These are phyloP conservation scores for Nakazawaea wickerhamii DNA, from an alignment of 805 yeast genomes.

Conservation along the genomic window DNA sequence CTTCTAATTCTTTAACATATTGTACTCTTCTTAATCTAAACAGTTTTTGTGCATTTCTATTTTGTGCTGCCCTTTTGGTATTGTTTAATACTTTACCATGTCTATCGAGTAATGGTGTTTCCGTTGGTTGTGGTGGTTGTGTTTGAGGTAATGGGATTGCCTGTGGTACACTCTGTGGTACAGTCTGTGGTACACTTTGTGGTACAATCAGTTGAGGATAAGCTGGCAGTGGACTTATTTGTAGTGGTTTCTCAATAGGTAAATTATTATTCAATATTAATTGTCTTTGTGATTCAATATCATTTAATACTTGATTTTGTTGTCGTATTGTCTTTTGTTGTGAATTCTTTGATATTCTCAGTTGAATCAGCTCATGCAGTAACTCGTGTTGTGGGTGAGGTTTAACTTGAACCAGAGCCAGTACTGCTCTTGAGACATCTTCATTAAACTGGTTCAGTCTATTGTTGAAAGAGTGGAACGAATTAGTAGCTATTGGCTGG, in stretches of 20 bases:
- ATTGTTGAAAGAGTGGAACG: background rate
- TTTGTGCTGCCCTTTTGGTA: constrained; percentile 87
- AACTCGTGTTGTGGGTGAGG: constrained; percentile 17
- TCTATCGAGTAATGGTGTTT: constrained; percentile 15
- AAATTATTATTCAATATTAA: background rate
- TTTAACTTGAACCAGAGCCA: constrained; percentile 14
- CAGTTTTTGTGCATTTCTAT: constrained; percentile 87
- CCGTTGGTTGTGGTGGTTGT: constrained; percentile 11
- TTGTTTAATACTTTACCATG: constrained; percentile 43
- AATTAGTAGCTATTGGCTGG: background rate
- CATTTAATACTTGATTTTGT: constrained; percentile 14
- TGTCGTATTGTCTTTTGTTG: constrained; percentile 8
- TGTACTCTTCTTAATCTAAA: constrained; percentile 81
- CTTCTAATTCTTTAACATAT: constrained; percentile 75
- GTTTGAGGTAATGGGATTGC: constrained; percentile 3
- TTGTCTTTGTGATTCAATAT: background rate
- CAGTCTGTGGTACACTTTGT: too few species aligned
- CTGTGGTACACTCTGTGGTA: too few species aligned
- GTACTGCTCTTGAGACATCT: constrained; percentile 14
- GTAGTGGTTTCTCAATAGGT: background rate
- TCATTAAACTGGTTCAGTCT: constrained; percentile 13
- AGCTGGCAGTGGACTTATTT: too few species aligned
- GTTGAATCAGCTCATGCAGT: constrained; percentile 13
- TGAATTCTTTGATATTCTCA: background rate
- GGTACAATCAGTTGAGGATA: too few species aligned